Conservation (phyloP, 208 protist species). For the Acanthamoeba castellanii region DNA sequence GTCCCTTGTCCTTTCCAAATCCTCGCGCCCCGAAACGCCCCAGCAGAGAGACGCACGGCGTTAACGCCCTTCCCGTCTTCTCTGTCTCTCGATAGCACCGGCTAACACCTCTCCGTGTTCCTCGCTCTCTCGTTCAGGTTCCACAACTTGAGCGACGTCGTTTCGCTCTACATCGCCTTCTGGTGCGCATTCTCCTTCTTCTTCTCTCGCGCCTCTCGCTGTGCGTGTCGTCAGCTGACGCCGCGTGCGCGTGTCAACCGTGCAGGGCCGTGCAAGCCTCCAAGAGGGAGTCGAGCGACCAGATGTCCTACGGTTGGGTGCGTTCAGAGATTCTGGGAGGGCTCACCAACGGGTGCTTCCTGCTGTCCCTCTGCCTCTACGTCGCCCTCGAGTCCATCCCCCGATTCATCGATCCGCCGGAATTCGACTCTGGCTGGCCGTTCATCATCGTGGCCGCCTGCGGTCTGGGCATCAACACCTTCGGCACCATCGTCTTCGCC, state of each 20-base stretch:
- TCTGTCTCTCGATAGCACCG: too few species aligned
- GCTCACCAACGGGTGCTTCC: slow-evolving; percentile 87
- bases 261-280: slow-evolving; percentile 59
- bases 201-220: neutral
- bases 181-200: slow-evolving; percentile 44
- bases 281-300: slow-evolving; percentile 74
- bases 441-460: slow-evolving; percentile 85
- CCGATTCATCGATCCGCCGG: slow-evolving; percentile 77
- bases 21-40: too few species aligned
- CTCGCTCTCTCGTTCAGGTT: slow-evolving; percentile 40
- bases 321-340: slow-evolving; percentile 71
- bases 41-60: too few species aligned
- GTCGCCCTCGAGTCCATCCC: slow-evolving; percentile 85
- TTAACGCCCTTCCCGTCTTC: too few species aligned
- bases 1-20: neutral
- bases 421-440: slow-evolving; percentile 77
- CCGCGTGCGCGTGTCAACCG: too few species aligned
- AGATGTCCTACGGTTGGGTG: slow-evolving; percentile 73
- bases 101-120: neutral
- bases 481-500: slow-evolving; percentile 87
- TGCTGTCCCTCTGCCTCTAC: slow-evolving; percentile 87
- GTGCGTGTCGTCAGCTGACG: too few species aligned
- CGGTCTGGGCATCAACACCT: slow-evolving; percentile 86
- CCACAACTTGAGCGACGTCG: slow-evolving; percentile 85
- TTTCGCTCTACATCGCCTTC: slow-evolving; percentile 82